Evolutionary conservation across 768 basidiomycete species (phyloP).

Genomic region (Trametes gibbosa): DNA sequence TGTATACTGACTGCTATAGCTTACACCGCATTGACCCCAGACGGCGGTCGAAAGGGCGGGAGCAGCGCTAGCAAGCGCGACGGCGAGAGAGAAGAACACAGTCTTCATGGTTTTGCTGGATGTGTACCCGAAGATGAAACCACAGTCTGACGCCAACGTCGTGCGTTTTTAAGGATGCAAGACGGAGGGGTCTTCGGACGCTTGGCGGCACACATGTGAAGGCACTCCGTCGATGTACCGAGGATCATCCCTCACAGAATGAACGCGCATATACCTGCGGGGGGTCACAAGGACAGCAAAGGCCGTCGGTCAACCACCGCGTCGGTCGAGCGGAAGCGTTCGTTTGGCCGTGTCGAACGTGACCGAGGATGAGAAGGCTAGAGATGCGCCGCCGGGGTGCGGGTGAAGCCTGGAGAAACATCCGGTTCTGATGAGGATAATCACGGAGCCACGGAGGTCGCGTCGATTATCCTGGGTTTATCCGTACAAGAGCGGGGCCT

Average conservation of each 20-base stretch:
- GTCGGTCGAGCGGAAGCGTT: background rate
- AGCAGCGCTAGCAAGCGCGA: conserved; percentile 24
- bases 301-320: no score
- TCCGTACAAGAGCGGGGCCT: background rate
- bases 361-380: background rate
- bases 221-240: conserved; percentile 11
- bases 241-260: conserved; percentile 4
- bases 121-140: background rate
- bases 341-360: background rate
- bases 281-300: background rate
- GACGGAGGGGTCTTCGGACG: background rate
- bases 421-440: background rate
- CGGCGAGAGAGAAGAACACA: conserved; percentile 22
- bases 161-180: background rate
- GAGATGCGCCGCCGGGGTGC: background rate
- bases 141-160: background rate
- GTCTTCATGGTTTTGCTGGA: conserved; percentile 23
- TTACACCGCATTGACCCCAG: conserved; percentile 50
- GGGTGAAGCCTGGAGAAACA: conserved; percentile 1
- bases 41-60: conserved; percentile 34
- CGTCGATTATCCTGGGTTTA: conserved; percentile 2
- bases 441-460: background rate
- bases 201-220: background rate
- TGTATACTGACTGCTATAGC: background rate
- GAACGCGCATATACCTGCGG: background rate